Conservation (phyloP, 2,329 filamentous ascomycete genomes). For the Aspergillus pseudoglaucus region DNA sequence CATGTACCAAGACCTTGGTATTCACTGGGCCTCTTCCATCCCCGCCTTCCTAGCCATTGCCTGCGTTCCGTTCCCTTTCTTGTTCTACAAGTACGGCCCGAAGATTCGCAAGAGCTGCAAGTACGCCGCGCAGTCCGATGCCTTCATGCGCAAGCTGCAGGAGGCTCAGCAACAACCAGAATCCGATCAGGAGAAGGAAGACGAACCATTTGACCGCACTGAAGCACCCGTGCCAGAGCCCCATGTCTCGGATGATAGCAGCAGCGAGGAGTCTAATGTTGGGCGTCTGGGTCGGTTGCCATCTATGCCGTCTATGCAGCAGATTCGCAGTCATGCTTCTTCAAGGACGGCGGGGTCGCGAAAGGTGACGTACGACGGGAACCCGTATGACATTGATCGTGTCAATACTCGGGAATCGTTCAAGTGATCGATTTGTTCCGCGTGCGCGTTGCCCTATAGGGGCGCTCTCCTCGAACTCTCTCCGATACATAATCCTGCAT, state of each 20-base stretch:
- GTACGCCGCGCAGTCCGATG: conserved; percentile 33
- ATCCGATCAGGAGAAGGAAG: conserved; percentile 12
- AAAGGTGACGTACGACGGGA: conserved; percentile 35
- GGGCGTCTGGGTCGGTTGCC: conserved; percentile 1
- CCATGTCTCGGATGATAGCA: conserved; percentile 16
- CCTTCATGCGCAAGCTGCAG: conserved; percentile 32
- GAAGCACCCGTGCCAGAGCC: conserved; percentile 22
- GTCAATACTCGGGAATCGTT: conserved; percentile 38
- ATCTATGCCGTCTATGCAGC: conserved; percentile 11
- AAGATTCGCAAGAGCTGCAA: conserved; percentile 37
- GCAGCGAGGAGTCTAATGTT: conserved; percentile 17
- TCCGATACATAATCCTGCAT: conserved; percentile 2
- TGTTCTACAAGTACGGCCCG: conserved; percentile 39
- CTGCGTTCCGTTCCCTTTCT: conserved; percentile 40
- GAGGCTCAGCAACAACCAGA: conserved; percentile 12
- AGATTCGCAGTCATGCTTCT: conserved; percentile 21
- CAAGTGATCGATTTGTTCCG: conserved; percentile 11
- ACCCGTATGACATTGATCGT: conserved; percentile 40
- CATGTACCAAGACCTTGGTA: conserved; percentile 41
- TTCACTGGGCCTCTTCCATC: conserved; percentile 43
- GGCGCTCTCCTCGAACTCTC: too few relatives aligned
- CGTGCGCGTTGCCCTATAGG: neutral
- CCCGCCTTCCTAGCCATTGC: conserved; percentile 42
- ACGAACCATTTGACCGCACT: conserved; percentile 26
- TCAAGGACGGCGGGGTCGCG: conserved; percentile 17